phyloP scores from a whole-genome alignment of 2,329 filamentous ascomycete species.

The Stagonosporopsis rhizophila region DNA sequence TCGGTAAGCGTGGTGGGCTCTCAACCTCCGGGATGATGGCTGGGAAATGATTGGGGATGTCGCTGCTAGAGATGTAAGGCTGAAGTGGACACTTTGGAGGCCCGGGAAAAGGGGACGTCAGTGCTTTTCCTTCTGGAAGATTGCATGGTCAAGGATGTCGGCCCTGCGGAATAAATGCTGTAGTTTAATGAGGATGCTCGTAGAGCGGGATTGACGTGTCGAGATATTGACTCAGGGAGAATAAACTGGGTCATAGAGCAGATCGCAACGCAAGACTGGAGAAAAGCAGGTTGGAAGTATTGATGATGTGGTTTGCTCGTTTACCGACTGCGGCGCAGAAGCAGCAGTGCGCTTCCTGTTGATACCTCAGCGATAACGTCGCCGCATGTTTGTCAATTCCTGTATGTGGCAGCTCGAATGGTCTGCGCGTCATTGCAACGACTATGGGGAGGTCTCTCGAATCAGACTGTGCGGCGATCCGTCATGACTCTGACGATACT shows the following conservation, averaged over 20 bases:
- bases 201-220: slow-evolving; percentile 12
- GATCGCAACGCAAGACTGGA: slow-evolving; percentile 14
- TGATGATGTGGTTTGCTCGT: slow-evolving; percentile 10
- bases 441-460: neutral
- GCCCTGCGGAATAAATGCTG: slow-evolving; percentile 21
- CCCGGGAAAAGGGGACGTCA: slow-evolving; percentile 30
- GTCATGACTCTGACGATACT: slow-evolving; percentile 94
- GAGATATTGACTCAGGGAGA: slow-evolving; percentile 16
- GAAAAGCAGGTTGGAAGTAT: slow-evolving; percentile 11
- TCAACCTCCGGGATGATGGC: slow-evolving; percentile 20
- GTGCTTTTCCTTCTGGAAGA: slow-evolving; percentile 28
- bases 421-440: neutral
- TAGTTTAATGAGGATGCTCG: slow-evolving; percentile 19
- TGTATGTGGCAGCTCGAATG: slow-evolving; percentile 6
- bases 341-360: neutral
- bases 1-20: slow-evolving; percentile 15
- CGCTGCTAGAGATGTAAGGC: slow-evolving; percentile 19
- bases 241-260: slow-evolving; percentile 15
- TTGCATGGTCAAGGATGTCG: slow-evolving; percentile 29
- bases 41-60: slow-evolving; percentile 23
- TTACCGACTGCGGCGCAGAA: neutral
- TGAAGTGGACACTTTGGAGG: slow-evolving; percentile 18
- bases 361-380: neutral
- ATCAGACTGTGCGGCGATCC: slow-evolving; percentile 86
- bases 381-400: neutral